These are phyloP conservation scores for Boletellus sp. DNA, from an alignment of 1,284 basidiomycete species.

Conservation along the genomic window DNA sequence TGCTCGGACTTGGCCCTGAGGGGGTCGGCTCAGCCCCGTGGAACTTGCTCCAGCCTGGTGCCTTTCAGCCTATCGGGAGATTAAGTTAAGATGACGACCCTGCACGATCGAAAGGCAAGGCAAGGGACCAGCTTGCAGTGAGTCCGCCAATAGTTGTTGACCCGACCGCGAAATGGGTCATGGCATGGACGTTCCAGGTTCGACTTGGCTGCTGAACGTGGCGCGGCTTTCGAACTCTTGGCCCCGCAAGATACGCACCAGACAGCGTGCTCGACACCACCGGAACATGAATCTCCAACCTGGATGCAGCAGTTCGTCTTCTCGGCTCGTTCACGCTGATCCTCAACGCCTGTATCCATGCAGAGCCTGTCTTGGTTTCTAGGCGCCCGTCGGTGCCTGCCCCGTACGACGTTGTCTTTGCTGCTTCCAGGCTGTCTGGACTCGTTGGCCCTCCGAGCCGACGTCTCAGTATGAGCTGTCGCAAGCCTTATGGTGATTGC, in stretches of 20 bases:
- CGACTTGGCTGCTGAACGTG: neutral
- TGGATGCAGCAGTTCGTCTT: conserved; percentile 1
- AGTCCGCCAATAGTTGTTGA: no score
- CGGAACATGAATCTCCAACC: neutral
- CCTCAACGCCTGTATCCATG: conserved; percentile 3
- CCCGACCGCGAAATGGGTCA: no score
- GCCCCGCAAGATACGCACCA: neutral
- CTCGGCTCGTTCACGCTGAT: conserved; percentile 8
- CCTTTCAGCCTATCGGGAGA: no score
- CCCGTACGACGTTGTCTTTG: conserved; percentile 2
- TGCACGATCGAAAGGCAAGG: no score
- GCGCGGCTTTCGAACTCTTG: neutral
- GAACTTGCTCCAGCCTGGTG: no score
- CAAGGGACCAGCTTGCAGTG: no score
- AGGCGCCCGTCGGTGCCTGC: neutral
- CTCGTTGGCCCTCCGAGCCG: neutral
- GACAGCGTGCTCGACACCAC: neutral
- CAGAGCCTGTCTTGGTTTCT: conserved; percentile 1
- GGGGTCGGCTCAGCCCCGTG: no score
- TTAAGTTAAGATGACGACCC: no score
- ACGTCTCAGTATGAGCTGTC: conserved; percentile 8
- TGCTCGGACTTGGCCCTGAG: no score
- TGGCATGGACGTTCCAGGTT: neutral
- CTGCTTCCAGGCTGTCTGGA: conserved; percentile 3
- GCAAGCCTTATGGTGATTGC: neutral